Percentiles rank a stretch among this genome's conserved stretches.
These are phyloP conservation scores for Colletotrichum musae DNA, from an alignment of 2,329 filamentous ascomycete species.

Conservation along the genomic window DNA sequence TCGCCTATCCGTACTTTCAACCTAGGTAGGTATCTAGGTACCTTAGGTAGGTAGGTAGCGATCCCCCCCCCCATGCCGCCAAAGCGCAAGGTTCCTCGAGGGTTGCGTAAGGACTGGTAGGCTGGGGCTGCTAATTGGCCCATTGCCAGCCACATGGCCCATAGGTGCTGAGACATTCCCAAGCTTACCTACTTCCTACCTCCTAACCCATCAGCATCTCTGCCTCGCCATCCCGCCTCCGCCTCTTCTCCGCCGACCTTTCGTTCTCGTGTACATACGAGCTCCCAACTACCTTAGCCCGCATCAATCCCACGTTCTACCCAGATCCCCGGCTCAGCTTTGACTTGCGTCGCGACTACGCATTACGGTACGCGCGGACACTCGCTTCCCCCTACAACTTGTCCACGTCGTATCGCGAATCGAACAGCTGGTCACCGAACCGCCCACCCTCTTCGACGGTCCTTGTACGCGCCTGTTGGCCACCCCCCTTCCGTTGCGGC, in stretches of 20 bases:
- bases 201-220: not conserved
- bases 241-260: conserved; percentile 14
- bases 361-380: conserved; percentile 41
- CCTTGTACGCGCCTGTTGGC: conserved; percentile 13
- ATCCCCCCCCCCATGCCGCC: not conserved
- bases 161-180: conserved; percentile 32
- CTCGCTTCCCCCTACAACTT: conserved; percentile 12
- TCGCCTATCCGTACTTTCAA: too few relatives aligned
- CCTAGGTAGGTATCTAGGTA: not conserved
- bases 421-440: conserved; percentile 34
- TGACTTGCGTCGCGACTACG: conserved; percentile 28
- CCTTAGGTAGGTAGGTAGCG: too few relatives aligned
- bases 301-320: conserved; percentile 2
- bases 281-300: conserved; percentile 19
- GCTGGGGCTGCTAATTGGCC: conserved; percentile 26
- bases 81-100: not conserved
- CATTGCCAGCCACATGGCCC: conserved; percentile 17
- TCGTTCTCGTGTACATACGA: conserved; percentile 16
- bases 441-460: conserved; percentile 16
- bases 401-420: conserved; percentile 18
- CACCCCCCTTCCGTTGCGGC: conserved; percentile 4
- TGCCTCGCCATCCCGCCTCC: conserved; percentile 9
- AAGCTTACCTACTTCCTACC: conserved; percentile 23
- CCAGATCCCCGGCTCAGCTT: not conserved
- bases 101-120: conserved; percentile 1